A percentile compares a stretch with the other conserved stretches of the same genome.
These are phyloP conservation scores for Hypoxylon intermedium DNA, from an alignment of 495 filamentous ascomycete genomes.

Conservation along the genomic window DNA sequence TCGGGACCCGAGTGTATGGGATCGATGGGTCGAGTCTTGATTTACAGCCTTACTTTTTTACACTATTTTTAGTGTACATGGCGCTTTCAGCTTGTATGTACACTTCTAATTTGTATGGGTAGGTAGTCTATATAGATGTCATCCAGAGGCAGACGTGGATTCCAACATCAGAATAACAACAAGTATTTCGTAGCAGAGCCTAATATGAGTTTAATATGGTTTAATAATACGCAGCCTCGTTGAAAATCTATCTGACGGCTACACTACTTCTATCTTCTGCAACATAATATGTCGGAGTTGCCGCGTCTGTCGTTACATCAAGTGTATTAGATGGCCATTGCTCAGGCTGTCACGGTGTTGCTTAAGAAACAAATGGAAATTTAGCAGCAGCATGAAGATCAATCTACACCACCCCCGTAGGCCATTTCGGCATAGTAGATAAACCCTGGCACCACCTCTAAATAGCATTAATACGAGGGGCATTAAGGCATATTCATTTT, in stretches of 20 bases:
- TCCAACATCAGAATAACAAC: not conserved
- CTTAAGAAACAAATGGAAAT: constrained; percentile 14
- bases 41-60: constrained; percentile 14
- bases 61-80: too few species aligned
- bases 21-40: constrained; percentile 20
- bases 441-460: constrained; percentile 20
- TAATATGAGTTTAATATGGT: constrained; percentile 5
- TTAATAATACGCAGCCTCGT: constrained; percentile 8
- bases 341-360: constrained; percentile 15
- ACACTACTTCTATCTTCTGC: constrained; percentile 13
- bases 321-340: constrained; percentile 31
- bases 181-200: too few species aligned
- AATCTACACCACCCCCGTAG: constrained; percentile 27
- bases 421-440: constrained; percentile 19
- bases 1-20: constrained; percentile 29
- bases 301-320: constrained; percentile 44
- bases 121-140: too few species aligned
- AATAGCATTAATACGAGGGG: constrained; percentile 34
- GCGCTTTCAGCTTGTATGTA: too few species aligned
- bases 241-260: constrained; percentile 16
- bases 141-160: not conserved
- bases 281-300: constrained; percentile 32
- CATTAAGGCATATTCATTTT: constrained; percentile 6
- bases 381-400: constrained; percentile 10
- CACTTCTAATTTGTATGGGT: too few species aligned